phyloP scores from a whole-genome alignment of 176 grass and related monocot species.

The Zea luxurians region DNA sequence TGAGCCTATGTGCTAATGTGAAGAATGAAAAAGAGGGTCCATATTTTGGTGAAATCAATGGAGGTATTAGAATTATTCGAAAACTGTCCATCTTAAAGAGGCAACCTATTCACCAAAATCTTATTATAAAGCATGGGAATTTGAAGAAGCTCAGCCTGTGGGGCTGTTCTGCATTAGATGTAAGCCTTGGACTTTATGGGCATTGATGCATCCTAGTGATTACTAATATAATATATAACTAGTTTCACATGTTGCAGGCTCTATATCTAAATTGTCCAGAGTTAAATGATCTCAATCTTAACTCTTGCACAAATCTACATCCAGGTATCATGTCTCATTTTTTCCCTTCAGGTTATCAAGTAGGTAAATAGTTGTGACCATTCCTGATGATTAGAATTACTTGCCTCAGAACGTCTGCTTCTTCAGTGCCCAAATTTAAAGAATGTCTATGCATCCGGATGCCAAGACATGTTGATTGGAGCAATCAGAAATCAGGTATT shows the following conservation, averaged over 20 bases:
- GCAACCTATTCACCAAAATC: constrained; percentile 58
- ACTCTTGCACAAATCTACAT: constrained; percentile 88
- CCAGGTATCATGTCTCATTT: constrained; percentile 54
- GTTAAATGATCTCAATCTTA: constrained; percentile 92
- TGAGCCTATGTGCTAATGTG: constrained; percentile 63
- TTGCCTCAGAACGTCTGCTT: constrained; percentile 70
- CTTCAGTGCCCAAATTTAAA: constrained; percentile 90
- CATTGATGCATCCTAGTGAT: background rate
- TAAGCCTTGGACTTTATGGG: constrained; percentile 43
- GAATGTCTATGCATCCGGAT: constrained; percentile 86
- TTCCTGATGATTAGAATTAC: constrained; percentile 29
- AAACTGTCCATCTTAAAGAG: constrained; percentile 47
- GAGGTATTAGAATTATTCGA: constrained; percentile 47
- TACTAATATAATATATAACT: constrained; percentile 6
- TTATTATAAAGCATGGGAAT: constrained; percentile 84
- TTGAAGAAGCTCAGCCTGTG: constrained; percentile 95
- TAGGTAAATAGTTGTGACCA: constrained; percentile 4
- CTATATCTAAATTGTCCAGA: constrained; percentile 89
- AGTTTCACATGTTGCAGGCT: constrained; percentile 54
- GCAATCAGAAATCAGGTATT: constrained; percentile 94
- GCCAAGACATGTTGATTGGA: constrained; percentile 87
- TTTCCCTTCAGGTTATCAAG: constrained; percentile 5
- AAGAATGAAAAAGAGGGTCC: constrained; percentile 47
- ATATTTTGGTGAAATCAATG: constrained; percentile 48
- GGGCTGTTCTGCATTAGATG: constrained; percentile 92